Percentiles rank a stretch among this genome's conserved stretches.
Evolutionary conservation across 768 basidiomycete species (phyloP).

Genomic region (Filobasidium floriforme): DNA sequence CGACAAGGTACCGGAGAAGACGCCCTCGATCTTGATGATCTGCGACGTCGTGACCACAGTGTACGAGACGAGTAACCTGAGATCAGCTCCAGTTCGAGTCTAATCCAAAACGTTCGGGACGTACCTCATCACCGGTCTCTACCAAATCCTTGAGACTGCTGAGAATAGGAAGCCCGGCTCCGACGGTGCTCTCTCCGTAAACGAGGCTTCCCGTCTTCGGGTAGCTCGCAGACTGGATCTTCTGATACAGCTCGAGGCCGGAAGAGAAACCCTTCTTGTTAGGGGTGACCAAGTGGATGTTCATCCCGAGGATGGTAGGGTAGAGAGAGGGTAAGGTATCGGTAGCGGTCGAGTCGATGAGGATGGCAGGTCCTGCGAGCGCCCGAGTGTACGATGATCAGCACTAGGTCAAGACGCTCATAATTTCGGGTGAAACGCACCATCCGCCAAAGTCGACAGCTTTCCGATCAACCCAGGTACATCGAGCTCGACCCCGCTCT

Average conservation of each 20-base stretch:
- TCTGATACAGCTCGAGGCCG: constrained; percentile 58
- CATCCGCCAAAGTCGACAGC: constrained; percentile 38
- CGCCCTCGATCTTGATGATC: constrained; percentile 89
- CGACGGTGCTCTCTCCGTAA: constrained; percentile 77
- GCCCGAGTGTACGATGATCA: constrained; percentile 51
- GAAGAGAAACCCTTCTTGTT: constrained; percentile 96
- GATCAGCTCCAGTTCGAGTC: background rate
- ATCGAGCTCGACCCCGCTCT: constrained; percentile 52
- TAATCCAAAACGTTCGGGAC: background rate
- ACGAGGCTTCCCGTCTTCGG: constrained; percentile 52
- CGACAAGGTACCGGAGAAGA: constrained; percentile 93
- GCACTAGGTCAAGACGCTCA: constrained; percentile 17
- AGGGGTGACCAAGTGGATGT: constrained; percentile 84
- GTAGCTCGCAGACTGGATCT: constrained; percentile 55
- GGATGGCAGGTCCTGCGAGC: constrained; percentile 51
- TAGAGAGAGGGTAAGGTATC: constrained; percentile 72
- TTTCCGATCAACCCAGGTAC: constrained; percentile 50
- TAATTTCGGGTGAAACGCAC: constrained; percentile 30
- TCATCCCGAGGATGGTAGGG: constrained; percentile 66
- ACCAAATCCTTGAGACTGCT: constrained; percentile 86
- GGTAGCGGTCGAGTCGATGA: constrained; percentile 89
- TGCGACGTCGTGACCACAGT: constrained; percentile 32
- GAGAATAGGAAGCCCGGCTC: constrained; percentile 88
- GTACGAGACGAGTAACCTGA: background rate
- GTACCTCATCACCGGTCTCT: constrained; percentile 76